Evolutionary conservation across 495 filamentous ascomycete species (phyloP).

Genomic region (Penicillium angulare): DNA sequence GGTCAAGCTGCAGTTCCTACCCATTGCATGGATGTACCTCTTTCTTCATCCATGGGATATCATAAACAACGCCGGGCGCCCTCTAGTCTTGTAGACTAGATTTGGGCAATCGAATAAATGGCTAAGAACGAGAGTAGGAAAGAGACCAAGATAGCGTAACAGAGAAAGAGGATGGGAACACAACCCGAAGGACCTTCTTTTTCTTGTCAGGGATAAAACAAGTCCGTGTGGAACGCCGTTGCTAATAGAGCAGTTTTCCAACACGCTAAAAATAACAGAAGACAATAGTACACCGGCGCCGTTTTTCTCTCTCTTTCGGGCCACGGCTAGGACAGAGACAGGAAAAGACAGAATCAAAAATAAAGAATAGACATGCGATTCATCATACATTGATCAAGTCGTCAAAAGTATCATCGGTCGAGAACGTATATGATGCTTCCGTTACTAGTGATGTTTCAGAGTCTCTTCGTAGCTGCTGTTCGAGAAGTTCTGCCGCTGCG

Average conservation of each 20-base stretch:
- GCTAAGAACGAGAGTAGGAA: neutral
- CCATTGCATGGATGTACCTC: neutral
- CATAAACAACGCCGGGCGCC: conserved; percentile 17
- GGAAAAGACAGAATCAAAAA: neutral
- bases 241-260: conserved; percentile 2
- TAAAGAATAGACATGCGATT: neutral
- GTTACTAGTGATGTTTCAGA: conserved; percentile 29
- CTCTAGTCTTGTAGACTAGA: conserved; percentile 17
- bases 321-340: no score
- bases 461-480: conserved; percentile 31
- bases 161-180: neutral
- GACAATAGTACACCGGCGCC: neutral
- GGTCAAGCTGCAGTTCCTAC: neutral
- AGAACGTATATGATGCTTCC: conserved; percentile 31
- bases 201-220: neutral
- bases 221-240: conserved; percentile 3
- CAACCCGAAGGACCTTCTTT: neutral
- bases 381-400: conserved; percentile 33
- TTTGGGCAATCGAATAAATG: conserved; percentile 8
- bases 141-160: neutral
- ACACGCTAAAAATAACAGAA: neutral
- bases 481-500: conserved; percentile 19
- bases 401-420: conserved; percentile 34
- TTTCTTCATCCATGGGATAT: neutral
- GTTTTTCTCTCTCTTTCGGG: neutral